phyloP scores from a whole-genome alignment of 352 stramenopile species.

The Thalassiosira hispida region DNA sequence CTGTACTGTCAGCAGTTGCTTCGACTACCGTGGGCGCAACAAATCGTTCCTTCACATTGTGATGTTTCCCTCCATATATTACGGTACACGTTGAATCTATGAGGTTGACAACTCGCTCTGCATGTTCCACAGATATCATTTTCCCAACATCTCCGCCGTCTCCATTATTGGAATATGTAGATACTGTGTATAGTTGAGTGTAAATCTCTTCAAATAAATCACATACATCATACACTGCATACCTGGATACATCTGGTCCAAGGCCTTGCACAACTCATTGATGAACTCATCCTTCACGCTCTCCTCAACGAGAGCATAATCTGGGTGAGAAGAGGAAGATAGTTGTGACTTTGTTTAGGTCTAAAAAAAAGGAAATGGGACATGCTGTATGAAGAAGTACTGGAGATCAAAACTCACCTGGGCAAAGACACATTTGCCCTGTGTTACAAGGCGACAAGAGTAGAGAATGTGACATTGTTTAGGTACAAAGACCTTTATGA shows the following conservation, averaged over 20 bases:
- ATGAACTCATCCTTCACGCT: conserved; percentile 81
- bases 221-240: no score
- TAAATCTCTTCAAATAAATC: no score
- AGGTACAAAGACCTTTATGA: no score
- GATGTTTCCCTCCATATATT: conserved; percentile 75
- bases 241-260: conserved; percentile 43
- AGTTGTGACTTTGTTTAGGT: background rate
- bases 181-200: no score
- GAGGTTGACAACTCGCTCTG: conserved; percentile 72
- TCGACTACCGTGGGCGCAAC: conserved; percentile 87
- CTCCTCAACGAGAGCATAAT: conserved; percentile 90
- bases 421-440: conserved; percentile 89
- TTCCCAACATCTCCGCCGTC: conserved; percentile 42
- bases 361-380: no score
- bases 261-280: conserved; percentile 22
- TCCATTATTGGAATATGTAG: background rate
- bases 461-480: no score
- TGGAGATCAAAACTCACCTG: conserved; percentile 23
- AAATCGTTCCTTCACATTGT: conserved; percentile 45
- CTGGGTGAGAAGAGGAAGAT: conserved; percentile 56
- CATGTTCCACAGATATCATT: conserved; percentile 54
- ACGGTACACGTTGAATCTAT: conserved; percentile 81
- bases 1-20: conserved; percentile 73
- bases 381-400: background rate
- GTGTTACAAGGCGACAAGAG: no score